Percentiles rank a stretch among this genome's conserved stretches.
Conservation (phyloP, 2,329 filamentous ascomycete species). For the Zasmidium citrigriseum region DNA sequence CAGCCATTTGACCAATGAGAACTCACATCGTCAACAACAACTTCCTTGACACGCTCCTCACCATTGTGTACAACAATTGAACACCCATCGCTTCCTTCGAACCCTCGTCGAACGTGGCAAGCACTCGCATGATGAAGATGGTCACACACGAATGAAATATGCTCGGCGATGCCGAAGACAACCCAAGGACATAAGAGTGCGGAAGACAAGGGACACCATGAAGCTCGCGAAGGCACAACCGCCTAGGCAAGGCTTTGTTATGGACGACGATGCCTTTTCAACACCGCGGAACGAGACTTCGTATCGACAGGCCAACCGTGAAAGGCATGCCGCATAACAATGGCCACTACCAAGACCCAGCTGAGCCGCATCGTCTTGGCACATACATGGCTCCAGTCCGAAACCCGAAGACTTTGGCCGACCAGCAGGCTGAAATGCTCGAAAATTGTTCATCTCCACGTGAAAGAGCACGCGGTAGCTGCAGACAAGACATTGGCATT, state of each 20-base stretch:
- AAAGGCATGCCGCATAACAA: neutral
- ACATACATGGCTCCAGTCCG: neutral
- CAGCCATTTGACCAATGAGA: too few species aligned
- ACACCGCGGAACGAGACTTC: neutral
- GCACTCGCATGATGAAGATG: too few species aligned
- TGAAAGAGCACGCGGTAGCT: slow-evolving; percentile 4
- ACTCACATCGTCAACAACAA: too few species aligned
- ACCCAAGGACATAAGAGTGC: too few species aligned
- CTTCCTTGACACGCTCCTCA: too few species aligned
- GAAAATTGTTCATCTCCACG: neutral
- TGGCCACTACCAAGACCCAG: neutral
- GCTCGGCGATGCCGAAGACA: too few species aligned
- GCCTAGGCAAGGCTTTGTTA: neutral
- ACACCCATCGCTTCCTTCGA: too few species aligned
- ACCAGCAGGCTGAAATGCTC: neutral
- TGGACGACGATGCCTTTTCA: neutral
- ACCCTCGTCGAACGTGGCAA: too few species aligned
- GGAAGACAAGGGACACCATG: too few species aligned
- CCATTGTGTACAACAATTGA: too few species aligned
- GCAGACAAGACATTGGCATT: slow-evolving; percentile 9
- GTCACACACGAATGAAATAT: too few species aligned
- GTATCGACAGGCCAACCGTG: neutral
- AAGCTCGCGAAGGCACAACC: too few species aligned
- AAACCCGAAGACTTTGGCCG: neutral
- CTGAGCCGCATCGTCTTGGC: neutral